A percentile compares a stretch with the other conserved stretches of the same genome.
phyloP scores from a whole-genome alignment of 1,139 yeast genomes.

The Eremothecium gossypii region DNA sequence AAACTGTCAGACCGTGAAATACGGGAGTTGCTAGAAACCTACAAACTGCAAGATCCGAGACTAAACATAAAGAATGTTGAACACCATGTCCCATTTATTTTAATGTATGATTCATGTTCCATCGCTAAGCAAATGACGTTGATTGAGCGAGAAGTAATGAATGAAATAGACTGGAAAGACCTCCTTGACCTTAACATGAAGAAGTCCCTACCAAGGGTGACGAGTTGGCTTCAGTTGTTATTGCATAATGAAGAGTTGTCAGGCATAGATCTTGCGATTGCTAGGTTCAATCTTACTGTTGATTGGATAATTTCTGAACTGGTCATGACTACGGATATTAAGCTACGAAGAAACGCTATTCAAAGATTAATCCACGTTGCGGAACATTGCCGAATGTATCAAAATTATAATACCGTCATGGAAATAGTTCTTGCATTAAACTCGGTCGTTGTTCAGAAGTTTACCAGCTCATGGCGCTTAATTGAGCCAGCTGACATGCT shows the following conservation, averaged over 20 bases:
- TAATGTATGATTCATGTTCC: constrained; percentile 55
- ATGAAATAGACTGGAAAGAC: constrained; percentile 89
- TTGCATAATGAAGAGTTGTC: constrained; percentile 50
- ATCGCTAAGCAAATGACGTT: constrained; percentile 76
- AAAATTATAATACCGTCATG: constrained; percentile 80
- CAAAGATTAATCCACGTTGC: constrained; percentile 83
- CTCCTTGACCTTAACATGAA: constrained; percentile 71
- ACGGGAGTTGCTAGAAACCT: constrained; percentile 19
- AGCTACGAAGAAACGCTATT: constrained; percentile 56
- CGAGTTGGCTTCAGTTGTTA: constrained; percentile 77
- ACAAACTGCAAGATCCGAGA: constrained; percentile 21
- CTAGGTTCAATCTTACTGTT: constrained; percentile 80
- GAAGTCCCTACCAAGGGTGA: constrained; percentile 57
- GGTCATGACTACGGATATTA: constrained; percentile 50
- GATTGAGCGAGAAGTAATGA: constrained; percentile 74
- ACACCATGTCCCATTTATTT: constrained; percentile 69
- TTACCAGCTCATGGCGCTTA: constrained; percentile 67
- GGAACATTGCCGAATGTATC: constrained; percentile 56
- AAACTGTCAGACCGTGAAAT: constrained; percentile 14
- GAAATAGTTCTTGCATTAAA: constrained; percentile 78
- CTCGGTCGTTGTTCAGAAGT: constrained; percentile 53
- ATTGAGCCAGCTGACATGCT: constrained; percentile 47
- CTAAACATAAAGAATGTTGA: constrained; percentile 21
- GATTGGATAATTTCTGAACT: constrained; percentile 92
- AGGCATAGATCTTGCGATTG: constrained; percentile 77